A percentile compares a stretch with the other conserved stretches of the same genome.
Evolutionary conservation across 192 early-diverging fungal species (phyloP).

Genomic region (Helicostylum pulchrum): DNA sequence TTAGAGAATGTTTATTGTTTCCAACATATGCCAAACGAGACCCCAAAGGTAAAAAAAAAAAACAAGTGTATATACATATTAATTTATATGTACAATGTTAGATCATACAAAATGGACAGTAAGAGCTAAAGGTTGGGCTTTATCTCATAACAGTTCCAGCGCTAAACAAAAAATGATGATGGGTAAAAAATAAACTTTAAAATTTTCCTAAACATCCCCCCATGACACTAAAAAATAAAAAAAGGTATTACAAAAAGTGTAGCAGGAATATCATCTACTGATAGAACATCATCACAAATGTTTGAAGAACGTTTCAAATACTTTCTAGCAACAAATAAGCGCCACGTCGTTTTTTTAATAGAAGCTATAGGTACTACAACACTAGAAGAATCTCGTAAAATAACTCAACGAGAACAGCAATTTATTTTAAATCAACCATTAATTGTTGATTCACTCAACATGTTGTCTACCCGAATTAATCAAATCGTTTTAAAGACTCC

Average conservation of each 20-base stretch:
- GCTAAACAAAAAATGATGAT: conserved; percentile 32
- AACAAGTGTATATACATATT: background rate
- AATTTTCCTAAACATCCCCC: conserved; percentile 9
- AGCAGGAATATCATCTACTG: conserved; percentile 18
- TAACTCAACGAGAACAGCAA: conserved; percentile 10
- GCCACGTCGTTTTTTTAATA: conserved; percentile 38
- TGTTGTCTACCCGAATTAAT: too few species aligned
- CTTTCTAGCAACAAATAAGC: conserved; percentile 50
- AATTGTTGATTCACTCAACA: too few species aligned
- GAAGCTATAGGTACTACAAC: conserved; percentile 27
- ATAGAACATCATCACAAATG: conserved; percentile 11
- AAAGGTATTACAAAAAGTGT: conserved; percentile 36
- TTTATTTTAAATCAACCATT: background rate
- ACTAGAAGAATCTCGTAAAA: too few species aligned
- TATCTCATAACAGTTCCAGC: conserved; percentile 28
- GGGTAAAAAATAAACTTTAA: conserved; percentile 18
- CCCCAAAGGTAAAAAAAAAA: conserved; percentile 15
- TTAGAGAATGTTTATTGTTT: conserved; percentile 39
- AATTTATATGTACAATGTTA: background rate
- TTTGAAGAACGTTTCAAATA: conserved; percentile 34
- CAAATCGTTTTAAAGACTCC: too few species aligned
- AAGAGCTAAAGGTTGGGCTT: conserved; percentile 35
- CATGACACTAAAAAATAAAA: too few species aligned
- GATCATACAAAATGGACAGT: conserved; percentile 30
- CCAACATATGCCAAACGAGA: conserved; percentile 45